phyloP scores from a whole-genome alignment of 768 basidiomycete genomes.

The Ramaria rubella region DNA sequence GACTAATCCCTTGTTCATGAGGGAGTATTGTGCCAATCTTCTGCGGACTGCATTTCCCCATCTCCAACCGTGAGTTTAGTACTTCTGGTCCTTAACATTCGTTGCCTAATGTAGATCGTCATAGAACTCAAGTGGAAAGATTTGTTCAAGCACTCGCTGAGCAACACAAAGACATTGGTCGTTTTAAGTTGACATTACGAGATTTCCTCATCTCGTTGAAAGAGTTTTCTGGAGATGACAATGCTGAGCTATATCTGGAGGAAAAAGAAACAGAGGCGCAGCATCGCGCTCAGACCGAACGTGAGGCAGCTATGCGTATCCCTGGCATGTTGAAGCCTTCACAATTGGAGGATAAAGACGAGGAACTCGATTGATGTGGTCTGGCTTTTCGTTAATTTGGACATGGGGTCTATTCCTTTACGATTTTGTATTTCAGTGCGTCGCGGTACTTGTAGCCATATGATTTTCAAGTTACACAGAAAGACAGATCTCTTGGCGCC shows the following conservation, averaged over 20 bases:
- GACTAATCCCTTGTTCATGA: constrained; percentile 34
- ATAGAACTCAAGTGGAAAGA: constrained; percentile 21
- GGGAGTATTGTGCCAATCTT: constrained; percentile 34
- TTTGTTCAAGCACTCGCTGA: constrained; percentile 11
- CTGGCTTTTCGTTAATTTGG: background rate
- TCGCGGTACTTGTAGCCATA: constrained; percentile 13
- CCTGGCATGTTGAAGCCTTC: constrained; percentile 42
- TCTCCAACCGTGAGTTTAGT: constrained; percentile 30
- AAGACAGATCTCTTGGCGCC: background rate
- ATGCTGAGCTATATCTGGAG: constrained; percentile 38
- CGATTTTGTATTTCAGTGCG: constrained; percentile 8
- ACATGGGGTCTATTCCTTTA: background rate
- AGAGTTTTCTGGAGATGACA: constrained; percentile 38
- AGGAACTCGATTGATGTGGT: constrained; percentile 6
- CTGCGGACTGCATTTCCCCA: constrained; percentile 38
- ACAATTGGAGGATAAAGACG: constrained; percentile 36
- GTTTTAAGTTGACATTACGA: constrained; percentile 40
- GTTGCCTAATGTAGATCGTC: background rate
- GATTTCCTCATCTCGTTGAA: constrained; percentile 44
- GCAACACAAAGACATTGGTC: constrained; percentile 9
- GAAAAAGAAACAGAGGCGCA: constrained; percentile 40
- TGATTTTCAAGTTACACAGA: constrained; percentile 1
- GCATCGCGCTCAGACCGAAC: constrained; percentile 32
- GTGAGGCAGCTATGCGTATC: constrained; percentile 36
- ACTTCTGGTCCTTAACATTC: background rate